Evolutionary conservation across 1,139 yeast genomes (phyloP).

Genomic region (Kodamaea suecica): DNA sequence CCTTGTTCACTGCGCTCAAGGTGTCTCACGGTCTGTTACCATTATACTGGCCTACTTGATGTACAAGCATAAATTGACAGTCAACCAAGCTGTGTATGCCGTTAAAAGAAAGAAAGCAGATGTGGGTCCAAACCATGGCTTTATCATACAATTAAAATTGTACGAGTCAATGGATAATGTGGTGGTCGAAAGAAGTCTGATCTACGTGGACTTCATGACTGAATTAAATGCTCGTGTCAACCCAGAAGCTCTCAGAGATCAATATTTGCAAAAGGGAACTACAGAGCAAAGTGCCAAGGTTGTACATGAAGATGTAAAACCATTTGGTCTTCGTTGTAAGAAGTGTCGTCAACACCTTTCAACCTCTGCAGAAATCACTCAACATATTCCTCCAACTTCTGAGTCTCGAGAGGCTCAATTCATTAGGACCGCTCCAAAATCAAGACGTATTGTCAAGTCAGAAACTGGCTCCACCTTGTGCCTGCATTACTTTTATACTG

Average conservation of each 20-base stretch:
- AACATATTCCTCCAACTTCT: constrained; percentile 58
- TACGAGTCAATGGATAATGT: constrained; percentile 41
- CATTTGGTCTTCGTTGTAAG: constrained; percentile 58
- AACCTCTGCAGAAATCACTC: constrained; percentile 45
- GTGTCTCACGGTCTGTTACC: constrained; percentile 78
- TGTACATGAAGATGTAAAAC: constrained; percentile 14
- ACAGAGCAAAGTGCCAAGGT: constrained; percentile 10
- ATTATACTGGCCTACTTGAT: constrained; percentile 75
- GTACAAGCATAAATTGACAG: constrained; percentile 60
- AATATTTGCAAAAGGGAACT: constrained; percentile 15
- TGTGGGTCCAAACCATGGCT: constrained; percentile 76
- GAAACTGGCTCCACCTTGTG: constrained; percentile 59
- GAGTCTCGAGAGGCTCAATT: constrained; percentile 62
- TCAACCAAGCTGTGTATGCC: constrained; percentile 67
- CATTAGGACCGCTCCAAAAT: constrained; percentile 57
- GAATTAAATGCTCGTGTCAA: constrained; percentile 26
- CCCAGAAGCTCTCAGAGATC: constrained; percentile 18
- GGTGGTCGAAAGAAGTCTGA: constrained; percentile 22
- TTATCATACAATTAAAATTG: constrained; percentile 64
- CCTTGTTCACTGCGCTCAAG: constrained; percentile 79
- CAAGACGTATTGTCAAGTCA: constrained; percentile 51
- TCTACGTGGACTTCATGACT: constrained; percentile 28
- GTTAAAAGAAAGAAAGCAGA: constrained; percentile 58
- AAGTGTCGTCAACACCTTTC: constrained; percentile 65
- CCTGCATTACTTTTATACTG: constrained; percentile 76